Evolutionary conservation across 75 land plant genomes (phyloP), one percentile per base, ranked within the genome.

Genomic region (Selaginella tamariscina): DNA sequence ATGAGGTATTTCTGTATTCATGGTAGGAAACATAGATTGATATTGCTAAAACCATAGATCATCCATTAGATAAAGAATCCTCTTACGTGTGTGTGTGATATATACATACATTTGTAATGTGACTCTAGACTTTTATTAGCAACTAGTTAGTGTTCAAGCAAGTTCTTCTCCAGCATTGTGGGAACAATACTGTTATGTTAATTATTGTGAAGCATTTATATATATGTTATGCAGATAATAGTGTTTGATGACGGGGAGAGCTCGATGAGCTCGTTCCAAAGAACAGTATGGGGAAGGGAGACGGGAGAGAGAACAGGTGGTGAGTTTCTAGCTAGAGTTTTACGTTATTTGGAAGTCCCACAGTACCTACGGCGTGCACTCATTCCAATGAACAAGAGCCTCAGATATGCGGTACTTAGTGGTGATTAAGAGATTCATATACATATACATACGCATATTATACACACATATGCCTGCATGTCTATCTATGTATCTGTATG

Each of bases 291-390:
- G 65, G 74, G 81, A 20, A 62, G 56, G 29, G 65, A 68, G 9
- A 79, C 75, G 56, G 80, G 69, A 27, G 24, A 72, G 55, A 88
- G 80, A 67, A 76, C 74, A 62, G 87, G 96, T 65, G 98, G 88
- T 0, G 69, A 72, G 33, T 94, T 94, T 68, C 74, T 94, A 55
- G 77, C 83, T 30, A 83, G 86, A 68, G 76, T 94, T 33, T 77
- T 94, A 75, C 32, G 68, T 56, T 87, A 90, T 71, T 77, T 94
- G 31, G 98, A 94, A 74, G 85, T 84, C 22, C 98, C 98, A 1
- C 98, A 94, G 55, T 94, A 94, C 64, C 70, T 94, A 31, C 85
- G 98, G 30, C 83, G 83, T 23, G 62, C 75, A 56, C 83, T 94
- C 32, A 75, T 94, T 30, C 91, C 98, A 5, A 87, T 32, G 78